Percentiles rank a stretch among this genome's conserved stretches.
Evolutionary conservation across 192 early-diverging fungal genomes (phyloP).

Genomic region (Coemansia sp.): DNA sequence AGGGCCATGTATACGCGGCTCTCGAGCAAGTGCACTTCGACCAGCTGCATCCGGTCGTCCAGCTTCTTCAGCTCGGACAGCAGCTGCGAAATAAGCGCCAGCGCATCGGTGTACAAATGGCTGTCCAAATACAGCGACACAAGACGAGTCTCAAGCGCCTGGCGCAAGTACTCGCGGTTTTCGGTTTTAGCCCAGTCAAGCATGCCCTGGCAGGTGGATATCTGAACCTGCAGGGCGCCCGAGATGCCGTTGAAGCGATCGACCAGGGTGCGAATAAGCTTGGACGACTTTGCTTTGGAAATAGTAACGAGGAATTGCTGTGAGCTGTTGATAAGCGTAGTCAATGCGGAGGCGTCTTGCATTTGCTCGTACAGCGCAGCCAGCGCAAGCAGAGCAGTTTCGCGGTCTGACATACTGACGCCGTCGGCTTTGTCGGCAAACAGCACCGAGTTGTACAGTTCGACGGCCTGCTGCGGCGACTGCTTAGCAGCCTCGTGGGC

Average conservation of each 20-base stretch:
- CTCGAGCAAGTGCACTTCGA: conserved; percentile 96
- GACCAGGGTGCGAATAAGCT: conserved; percentile 67
- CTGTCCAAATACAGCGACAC: conserved; percentile 90
- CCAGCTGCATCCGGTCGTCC: conserved; percentile 97
- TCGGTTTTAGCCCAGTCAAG: conserved; percentile 90
- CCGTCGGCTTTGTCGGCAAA: conserved; percentile 24
- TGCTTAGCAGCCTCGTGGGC: conserved; percentile 32
- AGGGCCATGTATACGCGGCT: conserved; percentile 91
- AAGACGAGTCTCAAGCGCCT: conserved; percentile 91
- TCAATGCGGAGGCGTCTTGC: conserved; percentile 72
- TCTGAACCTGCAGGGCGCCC: conserved; percentile 83
- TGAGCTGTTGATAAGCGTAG: conserved; percentile 77
- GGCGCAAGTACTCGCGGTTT: conserved; percentile 94
- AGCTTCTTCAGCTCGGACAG: conserved; percentile 97
- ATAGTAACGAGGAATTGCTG: conserved; percentile 77
- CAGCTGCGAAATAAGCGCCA: conserved; percentile 77
- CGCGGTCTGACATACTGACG: conserved; percentile 22
- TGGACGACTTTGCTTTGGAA: conserved; percentile 96
- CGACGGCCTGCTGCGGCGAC: conserved; percentile 46
- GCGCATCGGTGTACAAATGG: conserved; percentile 91
- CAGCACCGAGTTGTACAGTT: conserved; percentile 44
- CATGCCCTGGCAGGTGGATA: conserved; percentile 89
- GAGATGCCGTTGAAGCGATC: conserved; percentile 87
- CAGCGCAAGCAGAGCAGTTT: conserved; percentile 38
- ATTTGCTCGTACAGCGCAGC: conserved; percentile 46